A percentile compares a stretch with the other conserved stretches of the same genome.
phyloP scores from a whole-genome alignment of 192 early-diverging fungal species.

The Linnemannia exigua region DNA sequence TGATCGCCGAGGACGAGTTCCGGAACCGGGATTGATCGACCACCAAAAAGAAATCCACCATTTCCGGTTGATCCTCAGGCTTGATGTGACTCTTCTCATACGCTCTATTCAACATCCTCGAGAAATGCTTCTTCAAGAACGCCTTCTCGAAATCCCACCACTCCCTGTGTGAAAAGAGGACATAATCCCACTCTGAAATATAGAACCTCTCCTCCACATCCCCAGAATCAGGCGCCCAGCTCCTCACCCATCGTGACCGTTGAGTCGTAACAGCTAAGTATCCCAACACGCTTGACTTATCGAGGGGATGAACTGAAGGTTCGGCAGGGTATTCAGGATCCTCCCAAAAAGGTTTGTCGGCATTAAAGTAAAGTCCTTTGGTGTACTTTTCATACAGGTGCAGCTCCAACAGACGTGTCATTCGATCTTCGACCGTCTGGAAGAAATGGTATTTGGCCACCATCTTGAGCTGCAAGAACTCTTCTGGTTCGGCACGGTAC shows the following conservation, averaged over 20 bases:
- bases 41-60: neutral
- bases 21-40: neutral
- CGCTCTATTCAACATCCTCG: neutral
- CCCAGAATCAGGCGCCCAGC: neutral
- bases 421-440: neutral
- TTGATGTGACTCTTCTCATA: neutral
- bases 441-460: neutral
- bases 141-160: neutral
- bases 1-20: neutral
- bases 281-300: too few species aligned
- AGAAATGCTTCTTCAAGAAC: neutral
- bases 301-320: neutral
- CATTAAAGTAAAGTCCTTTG: neutral
- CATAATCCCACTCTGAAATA: neutral
- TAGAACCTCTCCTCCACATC: neutral
- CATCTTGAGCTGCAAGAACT: neutral
- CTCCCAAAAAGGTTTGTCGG: neutral
- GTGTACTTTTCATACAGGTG: neutral
- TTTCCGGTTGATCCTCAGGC: too few species aligned
- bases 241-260: neutral
- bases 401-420: neutral
- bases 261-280: too few species aligned
- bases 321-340: neutral
- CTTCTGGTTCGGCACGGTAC: neutral
- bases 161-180: neutral